These are phyloP conservation scores for Stephania japonica DNA, from an alignment of 164 flowering plant species.

Conservation along the genomic window DNA sequence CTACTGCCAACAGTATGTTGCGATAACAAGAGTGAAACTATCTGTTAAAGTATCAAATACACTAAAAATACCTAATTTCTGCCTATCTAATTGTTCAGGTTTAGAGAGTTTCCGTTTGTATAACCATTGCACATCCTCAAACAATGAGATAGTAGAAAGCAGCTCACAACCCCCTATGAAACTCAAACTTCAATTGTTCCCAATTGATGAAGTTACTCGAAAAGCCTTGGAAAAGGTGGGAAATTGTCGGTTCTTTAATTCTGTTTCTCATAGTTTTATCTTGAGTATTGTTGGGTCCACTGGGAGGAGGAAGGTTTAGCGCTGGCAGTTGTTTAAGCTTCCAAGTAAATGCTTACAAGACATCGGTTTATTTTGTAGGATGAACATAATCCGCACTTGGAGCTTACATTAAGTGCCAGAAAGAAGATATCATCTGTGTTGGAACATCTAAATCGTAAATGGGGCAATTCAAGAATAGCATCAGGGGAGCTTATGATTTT, in stretches of 20 bases:
- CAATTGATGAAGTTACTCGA: conserved; percentile 80
- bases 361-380: conserved; percentile 39
- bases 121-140: conserved; percentile 21
- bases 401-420: conserved; percentile 81
- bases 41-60: background rate
- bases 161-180: conserved; percentile 37
- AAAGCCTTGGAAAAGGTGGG: conserved; percentile 79
- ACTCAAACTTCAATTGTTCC: conserved; percentile 93
- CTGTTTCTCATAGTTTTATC: too few relatives aligned
- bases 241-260: background rate
- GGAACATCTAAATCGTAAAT: conserved; percentile 91
- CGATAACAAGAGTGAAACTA: conserved; percentile 7
- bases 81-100: conserved; percentile 28
- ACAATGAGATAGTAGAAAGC: conserved; percentile 27
- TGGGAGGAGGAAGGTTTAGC: background rate
- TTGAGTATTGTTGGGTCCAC: background rate
- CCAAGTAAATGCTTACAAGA: background rate
- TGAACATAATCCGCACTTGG: conserved; percentile 86
- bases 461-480: conserved; percentile 77
- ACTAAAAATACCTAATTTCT: background rate
- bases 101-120: conserved; percentile 20
- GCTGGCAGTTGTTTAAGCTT: background rate
- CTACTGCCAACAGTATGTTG: conserved; percentile 17
- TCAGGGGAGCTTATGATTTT: conserved; percentile 74
- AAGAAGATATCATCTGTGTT: conserved; percentile 91